These are phyloP conservation scores for Fusarium hainanense DNA, from an alignment of 2,329 filamentous ascomycete species.

Conservation along the genomic window DNA sequence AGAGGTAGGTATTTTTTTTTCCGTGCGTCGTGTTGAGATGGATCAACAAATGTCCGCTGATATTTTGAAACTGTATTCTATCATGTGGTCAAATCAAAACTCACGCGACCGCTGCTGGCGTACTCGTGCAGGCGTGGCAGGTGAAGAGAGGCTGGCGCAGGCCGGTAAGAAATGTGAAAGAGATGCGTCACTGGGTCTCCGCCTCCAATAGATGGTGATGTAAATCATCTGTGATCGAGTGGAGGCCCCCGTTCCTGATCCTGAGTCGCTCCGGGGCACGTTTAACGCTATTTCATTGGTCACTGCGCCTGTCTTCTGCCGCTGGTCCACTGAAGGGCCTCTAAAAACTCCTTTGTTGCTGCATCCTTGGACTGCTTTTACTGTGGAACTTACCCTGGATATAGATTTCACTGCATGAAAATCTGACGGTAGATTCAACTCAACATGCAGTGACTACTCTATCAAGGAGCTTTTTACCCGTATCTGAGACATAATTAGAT, in stretches of 20 bases:
- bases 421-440: slow-evolving; percentile 6
- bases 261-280: slow-evolving; percentile 27
- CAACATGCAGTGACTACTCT: background rate
- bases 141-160: slow-evolving; percentile 30
- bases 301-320: background rate
- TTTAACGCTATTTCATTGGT: slow-evolving; percentile 15
- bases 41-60: slow-evolving; percentile 30
- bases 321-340: slow-evolving; percentile 20
- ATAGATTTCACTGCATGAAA: slow-evolving; percentile 13
- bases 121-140: slow-evolving; percentile 38
- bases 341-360: background rate
- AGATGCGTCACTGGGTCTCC: slow-evolving; percentile 39
- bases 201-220: slow-evolving; percentile 40
- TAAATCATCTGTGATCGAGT: slow-evolving; percentile 27
- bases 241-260: slow-evolving; percentile 37
- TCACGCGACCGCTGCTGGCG: slow-evolving; percentile 40
- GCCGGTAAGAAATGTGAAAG: slow-evolving; percentile 34
- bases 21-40: slow-evolving; percentile 3
- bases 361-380: slow-evolving; percentile 14
- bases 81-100: slow-evolving; percentile 42
- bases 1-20: background rate
- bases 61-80: slow-evolving; percentile 16
- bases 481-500: background rate
- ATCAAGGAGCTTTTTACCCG: slow-evolving; percentile 17
- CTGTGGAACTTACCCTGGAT: slow-evolving; percentile 34